Evolutionary conservation across 2,329 filamentous ascomycete genomes (phyloP).

Genomic region (Venturiaceae sp.): DNA sequence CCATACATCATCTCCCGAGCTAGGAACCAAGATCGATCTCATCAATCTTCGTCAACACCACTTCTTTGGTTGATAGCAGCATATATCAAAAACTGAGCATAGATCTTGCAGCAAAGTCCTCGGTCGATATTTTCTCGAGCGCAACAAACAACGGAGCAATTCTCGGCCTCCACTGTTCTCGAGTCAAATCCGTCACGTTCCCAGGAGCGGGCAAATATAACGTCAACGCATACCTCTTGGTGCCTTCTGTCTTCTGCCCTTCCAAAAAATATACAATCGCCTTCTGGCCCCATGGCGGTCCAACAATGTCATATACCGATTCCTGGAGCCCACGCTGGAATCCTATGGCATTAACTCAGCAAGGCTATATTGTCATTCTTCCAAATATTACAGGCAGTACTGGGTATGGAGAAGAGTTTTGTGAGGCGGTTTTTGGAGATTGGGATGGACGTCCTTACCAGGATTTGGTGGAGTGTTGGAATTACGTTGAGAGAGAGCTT

Average conservation of each 20-base stretch:
- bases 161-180: neutral
- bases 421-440: constrained; percentile 64
- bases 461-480: constrained; percentile 70
- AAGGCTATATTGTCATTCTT: constrained; percentile 72
- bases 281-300: constrained; percentile 74
- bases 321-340: constrained; percentile 81
- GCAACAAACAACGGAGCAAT: neutral
- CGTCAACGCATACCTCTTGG: neutral
- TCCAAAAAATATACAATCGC: constrained; percentile 67
- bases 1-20: no score
- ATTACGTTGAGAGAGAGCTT: constrained; percentile 59
- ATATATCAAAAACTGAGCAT: neutral
- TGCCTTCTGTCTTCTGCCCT: neutral
- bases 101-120: no score
- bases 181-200: neutral
- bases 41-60: neutral
- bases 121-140: neutral
- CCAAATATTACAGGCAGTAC: constrained; percentile 80
- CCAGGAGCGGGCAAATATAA: neutral
- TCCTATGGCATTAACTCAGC: constrained; percentile 74
- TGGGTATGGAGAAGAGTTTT: constrained; percentile 69
- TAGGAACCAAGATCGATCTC: neutral
- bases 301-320: constrained; percentile 66
- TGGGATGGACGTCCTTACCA: constrained; percentile 83
- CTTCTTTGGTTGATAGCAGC: neutral